Conservation (phyloP, 108 stramenopile genomes). For the Skeletonema menzelii region DNA sequence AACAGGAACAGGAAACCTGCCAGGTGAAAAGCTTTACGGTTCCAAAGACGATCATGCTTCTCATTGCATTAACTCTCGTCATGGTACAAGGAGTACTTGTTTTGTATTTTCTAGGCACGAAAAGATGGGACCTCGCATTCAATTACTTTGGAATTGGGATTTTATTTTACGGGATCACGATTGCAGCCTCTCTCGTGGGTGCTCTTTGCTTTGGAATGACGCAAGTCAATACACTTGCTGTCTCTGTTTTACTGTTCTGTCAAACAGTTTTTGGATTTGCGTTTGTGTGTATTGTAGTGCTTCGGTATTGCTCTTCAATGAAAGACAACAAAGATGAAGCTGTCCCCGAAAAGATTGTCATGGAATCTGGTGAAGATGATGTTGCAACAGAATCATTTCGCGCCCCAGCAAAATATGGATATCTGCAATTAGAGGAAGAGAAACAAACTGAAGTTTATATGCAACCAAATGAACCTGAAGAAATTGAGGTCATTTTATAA, state of each 20-base stretch:
- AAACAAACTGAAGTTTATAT: background rate
- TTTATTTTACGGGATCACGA: constrained; percentile 17
- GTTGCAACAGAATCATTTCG: background rate
- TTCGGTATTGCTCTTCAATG: background rate
- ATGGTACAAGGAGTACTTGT: constrained; percentile 14
- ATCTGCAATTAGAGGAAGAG: background rate
- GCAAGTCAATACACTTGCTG: constrained; percentile 25
- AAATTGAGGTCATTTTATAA: background rate
- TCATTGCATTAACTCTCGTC: constrained; percentile 8
- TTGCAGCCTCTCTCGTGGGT: constrained; percentile 24
- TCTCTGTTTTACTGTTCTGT: constrained; percentile 20
- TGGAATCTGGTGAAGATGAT: constrained; percentile 3
- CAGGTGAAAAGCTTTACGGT: constrained; percentile 6
- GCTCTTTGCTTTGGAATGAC: constrained; percentile 28
- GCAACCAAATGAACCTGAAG: background rate
- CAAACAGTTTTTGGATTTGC: constrained; percentile 25
- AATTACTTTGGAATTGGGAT: constrained; percentile 32
- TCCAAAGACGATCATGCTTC: constrained; percentile 17
- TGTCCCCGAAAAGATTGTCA: background rate
- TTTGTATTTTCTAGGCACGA: constrained; percentile 24
- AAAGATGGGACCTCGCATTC: constrained; percentile 12
- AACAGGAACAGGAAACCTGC: constrained; percentile 31
- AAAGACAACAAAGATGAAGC: background rate
- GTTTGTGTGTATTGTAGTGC: constrained; percentile 21
- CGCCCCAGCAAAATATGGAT: background rate